A percentile compares a stretch with the other conserved stretches of the same genome.
These are phyloP conservation scores for Cyberlindnera samutprakarnensis DNA, from an alignment of 805 yeast species.

Conservation along the genomic window DNA sequence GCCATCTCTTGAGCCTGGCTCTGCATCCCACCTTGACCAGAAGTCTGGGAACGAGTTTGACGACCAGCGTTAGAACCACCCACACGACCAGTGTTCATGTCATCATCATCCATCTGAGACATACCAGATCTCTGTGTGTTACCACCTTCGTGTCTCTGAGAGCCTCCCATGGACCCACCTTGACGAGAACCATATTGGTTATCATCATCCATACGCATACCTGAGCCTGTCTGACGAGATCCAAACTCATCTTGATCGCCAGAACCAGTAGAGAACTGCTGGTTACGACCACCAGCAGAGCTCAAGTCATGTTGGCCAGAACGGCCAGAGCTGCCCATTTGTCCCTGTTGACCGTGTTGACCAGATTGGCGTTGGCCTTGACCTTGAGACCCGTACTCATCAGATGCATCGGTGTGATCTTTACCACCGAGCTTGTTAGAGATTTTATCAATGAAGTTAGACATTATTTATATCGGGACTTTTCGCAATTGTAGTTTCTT, in stretches of 20 bases:
- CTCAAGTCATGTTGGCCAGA: slow-evolving; percentile 14
- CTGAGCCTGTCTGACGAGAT: too few species aligned
- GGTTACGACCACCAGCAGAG: slow-evolving; percentile 12
- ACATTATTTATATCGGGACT: slow-evolving; percentile 16
- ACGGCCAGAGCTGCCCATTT: slow-evolving; percentile 3
- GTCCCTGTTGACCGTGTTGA: slow-evolving; percentile 2
- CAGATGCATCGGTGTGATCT: slow-evolving; percentile 2
- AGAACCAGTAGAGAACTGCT: slow-evolving; percentile 14
- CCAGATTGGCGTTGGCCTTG: slow-evolving; percentile 3
- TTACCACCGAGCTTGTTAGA: slow-evolving; percentile 18
- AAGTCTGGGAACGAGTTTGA: slow-evolving; percentile 21
- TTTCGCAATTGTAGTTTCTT: too few species aligned
- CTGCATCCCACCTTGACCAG: slow-evolving; percentile 8
- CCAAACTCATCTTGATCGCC: not conserved
- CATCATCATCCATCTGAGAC: slow-evolving; percentile 3
- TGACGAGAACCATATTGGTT: not conserved
- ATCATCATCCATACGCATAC: not conserved
- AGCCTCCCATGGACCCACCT: too few species aligned
- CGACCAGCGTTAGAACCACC: slow-evolving; percentile 9
- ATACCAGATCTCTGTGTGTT: not conserved
- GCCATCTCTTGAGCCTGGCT: slow-evolving; percentile 15
- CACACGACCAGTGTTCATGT: slow-evolving; percentile 1
- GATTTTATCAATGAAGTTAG: slow-evolving; percentile 23
- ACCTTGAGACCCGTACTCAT: not conserved
- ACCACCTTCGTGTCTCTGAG: not conserved